phyloP scores from a whole-genome alignment of 768 basidiomycete species.

The Leccinum truebloodii region DNA sequence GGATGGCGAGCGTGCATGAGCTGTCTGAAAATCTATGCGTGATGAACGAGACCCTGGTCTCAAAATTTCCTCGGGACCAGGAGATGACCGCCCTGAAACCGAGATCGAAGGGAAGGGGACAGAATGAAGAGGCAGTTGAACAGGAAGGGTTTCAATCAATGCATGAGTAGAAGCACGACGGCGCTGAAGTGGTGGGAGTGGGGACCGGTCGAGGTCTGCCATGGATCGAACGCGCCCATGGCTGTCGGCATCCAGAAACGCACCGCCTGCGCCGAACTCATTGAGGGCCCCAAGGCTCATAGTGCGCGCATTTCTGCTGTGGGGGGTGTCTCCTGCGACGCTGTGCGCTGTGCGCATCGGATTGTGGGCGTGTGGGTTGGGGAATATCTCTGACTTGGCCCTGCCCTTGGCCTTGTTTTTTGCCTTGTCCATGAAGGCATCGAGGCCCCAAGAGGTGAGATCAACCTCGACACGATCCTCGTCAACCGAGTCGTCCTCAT shows the following conservation, averaged over 20 bases:
- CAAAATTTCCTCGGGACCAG: slow-evolving; percentile 40
- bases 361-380: slow-evolving; percentile 43
- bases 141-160: slow-evolving; percentile 43
- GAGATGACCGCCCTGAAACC: slow-evolving; percentile 48
- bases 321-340: slow-evolving; percentile 41
- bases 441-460: slow-evolving; percentile 82
- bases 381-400: slow-evolving; percentile 39
- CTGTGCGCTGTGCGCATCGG: slow-evolving; percentile 44
- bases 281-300: slow-evolving; percentile 69
- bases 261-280: slow-evolving; percentile 48
- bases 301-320: slow-evolving; percentile 52
- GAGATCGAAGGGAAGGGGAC: slow-evolving; percentile 69
- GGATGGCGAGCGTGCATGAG: slow-evolving; percentile 51
- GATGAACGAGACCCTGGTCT: slow-evolving; percentile 38
- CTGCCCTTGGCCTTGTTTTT: slow-evolving; percentile 41
- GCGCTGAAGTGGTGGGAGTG: slow-evolving; percentile 43
- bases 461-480: slow-evolving; percentile 68
- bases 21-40: slow-evolving; percentile 31
- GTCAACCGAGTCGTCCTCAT: slow-evolving; percentile 50
- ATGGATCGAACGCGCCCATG: slow-evolving; percentile 56
- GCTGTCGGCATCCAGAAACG: slow-evolving; percentile 44
- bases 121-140: slow-evolving; percentile 44
- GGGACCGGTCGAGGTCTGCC: slow-evolving; percentile 51
- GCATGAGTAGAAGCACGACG: slow-evolving; percentile 54
- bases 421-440: slow-evolving; percentile 67